These are phyloP conservation scores for Penicillium sp. DNA, from an alignment of 2,329 filamentous ascomycete species.

Conservation along the genomic window DNA sequence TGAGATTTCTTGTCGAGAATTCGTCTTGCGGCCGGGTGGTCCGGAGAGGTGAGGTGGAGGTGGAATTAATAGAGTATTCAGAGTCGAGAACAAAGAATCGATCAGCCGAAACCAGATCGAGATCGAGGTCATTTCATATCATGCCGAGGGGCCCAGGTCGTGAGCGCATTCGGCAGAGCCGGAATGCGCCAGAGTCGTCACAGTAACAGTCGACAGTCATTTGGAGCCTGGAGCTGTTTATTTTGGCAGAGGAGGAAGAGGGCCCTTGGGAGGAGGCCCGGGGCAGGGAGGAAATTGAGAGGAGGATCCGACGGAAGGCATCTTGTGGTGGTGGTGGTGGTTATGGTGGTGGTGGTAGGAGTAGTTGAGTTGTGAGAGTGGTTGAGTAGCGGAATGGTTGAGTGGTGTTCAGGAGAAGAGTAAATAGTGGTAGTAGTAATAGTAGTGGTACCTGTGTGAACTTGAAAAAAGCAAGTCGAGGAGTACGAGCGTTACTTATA, in stretches of 20 bases:
- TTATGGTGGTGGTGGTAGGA: not conserved
- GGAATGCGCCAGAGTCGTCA: constrained; percentile 36
- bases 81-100: constrained; percentile 29
- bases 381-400: no score
- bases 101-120: constrained; percentile 30
- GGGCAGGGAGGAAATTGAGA: constrained; percentile 46
- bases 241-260: constrained; percentile 45
- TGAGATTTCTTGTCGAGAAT: not conserved
- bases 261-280: constrained; percentile 44
- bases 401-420: constrained; percentile 1
- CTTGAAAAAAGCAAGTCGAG: constrained; percentile 15
- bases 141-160: constrained; percentile 32
- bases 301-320: constrained; percentile 41
- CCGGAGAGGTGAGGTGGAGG: not conserved
- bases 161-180: constrained; percentile 22
- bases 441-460: no score
- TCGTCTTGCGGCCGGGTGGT: not conserved
- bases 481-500: constrained; percentile 23
- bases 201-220: no score
- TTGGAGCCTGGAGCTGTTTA: constrained; percentile 33
- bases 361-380: constrained; percentile 4
- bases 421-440: not conserved
- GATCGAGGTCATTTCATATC: constrained; percentile 38
- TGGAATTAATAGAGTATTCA: constrained; percentile 19
- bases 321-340: constrained; percentile 26